Conservation (phyloP, 2,329 filamentous ascomycete species). For the Xylariaceae sp. region DNA sequence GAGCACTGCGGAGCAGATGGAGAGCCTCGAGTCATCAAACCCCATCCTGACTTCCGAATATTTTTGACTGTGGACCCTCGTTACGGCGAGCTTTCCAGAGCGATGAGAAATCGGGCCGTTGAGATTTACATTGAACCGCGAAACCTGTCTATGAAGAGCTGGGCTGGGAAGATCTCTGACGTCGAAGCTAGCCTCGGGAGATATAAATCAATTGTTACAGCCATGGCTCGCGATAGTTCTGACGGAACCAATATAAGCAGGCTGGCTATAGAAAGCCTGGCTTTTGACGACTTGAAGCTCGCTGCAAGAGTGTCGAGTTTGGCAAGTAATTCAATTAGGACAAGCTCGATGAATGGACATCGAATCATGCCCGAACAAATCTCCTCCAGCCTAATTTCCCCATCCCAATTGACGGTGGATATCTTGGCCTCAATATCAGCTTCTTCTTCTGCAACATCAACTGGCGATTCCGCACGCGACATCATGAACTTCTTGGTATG, state of each 20-base stretch:
- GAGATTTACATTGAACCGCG: conserved; percentile 70
- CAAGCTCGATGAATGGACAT: conserved; percentile 3
- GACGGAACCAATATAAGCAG: conserved; percentile 29
- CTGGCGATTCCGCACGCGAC: conserved; percentile 23
- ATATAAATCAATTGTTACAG: conserved; percentile 36
- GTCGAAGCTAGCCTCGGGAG: conserved; percentile 48
- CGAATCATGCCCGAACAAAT: conserved; percentile 7
- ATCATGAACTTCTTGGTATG: conserved; percentile 42
- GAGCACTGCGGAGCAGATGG: conserved; percentile 84
- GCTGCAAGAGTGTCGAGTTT: conserved; percentile 30
- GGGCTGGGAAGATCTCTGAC: conserved; percentile 38
- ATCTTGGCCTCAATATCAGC: conserved; percentile 34
- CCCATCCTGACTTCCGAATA: conserved; percentile 82
- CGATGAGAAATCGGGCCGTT: conserved; percentile 91
- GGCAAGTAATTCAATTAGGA: conserved; percentile 3
- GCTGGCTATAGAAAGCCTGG: conserved; percentile 43
- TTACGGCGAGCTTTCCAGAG: conserved; percentile 88
- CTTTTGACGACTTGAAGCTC: conserved; percentile 40
- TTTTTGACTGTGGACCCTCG: conserved; percentile 91
- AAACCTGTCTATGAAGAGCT: conserved; percentile 31
- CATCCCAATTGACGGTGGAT: conserved; percentile 29
- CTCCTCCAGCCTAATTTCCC: conserved; percentile 23
- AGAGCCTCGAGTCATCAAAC: conserved; percentile 69
- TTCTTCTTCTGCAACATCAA: conserved; percentile 34
- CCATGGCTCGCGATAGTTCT: conserved; percentile 28